Evolutionary conservation across 805 yeast genomes (phyloP).

Genomic region (Schwanniomyces sp.): DNA sequence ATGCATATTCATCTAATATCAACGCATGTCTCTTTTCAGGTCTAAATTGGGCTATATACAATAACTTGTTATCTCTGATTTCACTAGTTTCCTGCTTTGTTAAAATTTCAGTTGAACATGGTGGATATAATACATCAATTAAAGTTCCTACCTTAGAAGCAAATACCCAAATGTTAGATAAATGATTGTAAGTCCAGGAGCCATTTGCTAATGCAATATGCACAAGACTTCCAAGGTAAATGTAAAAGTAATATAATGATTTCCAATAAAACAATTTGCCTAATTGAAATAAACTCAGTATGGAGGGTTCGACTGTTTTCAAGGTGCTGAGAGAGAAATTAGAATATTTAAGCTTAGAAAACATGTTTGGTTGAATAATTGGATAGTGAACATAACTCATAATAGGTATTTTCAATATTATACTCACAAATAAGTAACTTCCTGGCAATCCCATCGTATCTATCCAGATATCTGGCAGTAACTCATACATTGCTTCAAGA

Average conservation of each 20-base stretch:
- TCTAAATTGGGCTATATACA: conserved; percentile 88
- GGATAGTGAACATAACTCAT: conserved; percentile 95
- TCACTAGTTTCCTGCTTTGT: conserved; percentile 10
- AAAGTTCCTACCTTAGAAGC: conserved; percentile 23
- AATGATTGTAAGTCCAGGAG: conserved; percentile 87
- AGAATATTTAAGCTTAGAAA: conserved; percentile 50
- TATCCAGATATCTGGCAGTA: conserved; percentile 86
- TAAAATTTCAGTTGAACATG: conserved; percentile 70
- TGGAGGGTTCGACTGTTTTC: conserved; percentile 14
- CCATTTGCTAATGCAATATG: conserved; percentile 76
- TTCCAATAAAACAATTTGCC: conserved; percentile 69
- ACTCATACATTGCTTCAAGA: conserved; percentile 63
- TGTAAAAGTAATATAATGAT: conserved; percentile 60
- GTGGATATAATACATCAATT: conserved; percentile 72
- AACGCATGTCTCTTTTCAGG: conserved; percentile 90
- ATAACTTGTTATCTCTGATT: conserved; percentile 37
- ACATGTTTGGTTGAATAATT: conserved; percentile 85
- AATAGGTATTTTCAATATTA: conserved; percentile 67
- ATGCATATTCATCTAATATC: conserved; percentile 61
- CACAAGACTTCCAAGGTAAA: conserved; percentile 64
- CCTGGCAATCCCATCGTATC: conserved; percentile 97
- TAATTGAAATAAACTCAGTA: conserved; percentile 32
- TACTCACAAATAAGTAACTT: conserved; percentile 63
- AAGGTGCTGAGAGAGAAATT: conserved; percentile 12
- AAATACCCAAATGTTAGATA: conserved; percentile 60